Conservation (phyloP, 2,329 filamentous ascomycete species). For the Aspergillus piperis region DNA sequence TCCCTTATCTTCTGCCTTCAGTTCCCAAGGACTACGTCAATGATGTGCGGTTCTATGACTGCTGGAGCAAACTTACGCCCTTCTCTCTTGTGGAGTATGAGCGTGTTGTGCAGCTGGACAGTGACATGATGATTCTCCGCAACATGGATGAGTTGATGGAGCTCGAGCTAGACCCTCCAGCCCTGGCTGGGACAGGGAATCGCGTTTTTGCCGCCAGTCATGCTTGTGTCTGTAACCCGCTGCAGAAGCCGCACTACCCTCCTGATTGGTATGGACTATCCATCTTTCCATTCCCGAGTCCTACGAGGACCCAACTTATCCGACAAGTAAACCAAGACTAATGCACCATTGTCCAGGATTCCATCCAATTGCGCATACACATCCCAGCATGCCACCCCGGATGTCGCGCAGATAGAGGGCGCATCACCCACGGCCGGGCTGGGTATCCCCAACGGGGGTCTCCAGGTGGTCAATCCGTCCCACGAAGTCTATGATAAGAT, state of each 20-base stretch:
- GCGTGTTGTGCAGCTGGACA: conserved; percentile 79
- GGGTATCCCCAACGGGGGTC: conserved; percentile 61
- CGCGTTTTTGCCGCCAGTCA: conserved; percentile 61
- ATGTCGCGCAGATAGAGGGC: conserved; percentile 40
- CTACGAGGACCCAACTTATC: neutral
- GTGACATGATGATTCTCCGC: conserved; percentile 77
- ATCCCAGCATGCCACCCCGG: conserved; percentile 51
- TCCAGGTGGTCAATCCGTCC: conserved; percentile 64
- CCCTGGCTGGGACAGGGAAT: conserved; percentile 53
- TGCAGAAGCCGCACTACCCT: conserved; percentile 25
- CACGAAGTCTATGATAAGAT: conserved; percentile 55
- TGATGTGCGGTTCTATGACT: conserved; percentile 84
- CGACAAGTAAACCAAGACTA: neutral
- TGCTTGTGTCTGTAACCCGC: conserved; percentile 24
- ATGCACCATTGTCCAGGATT: conserved; percentile 26
- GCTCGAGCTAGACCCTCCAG: conserved; percentile 65
- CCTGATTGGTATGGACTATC: conserved; percentile 41
- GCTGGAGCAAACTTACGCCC: conserved; percentile 81
- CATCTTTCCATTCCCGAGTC: neutral
- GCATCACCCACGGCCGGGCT: conserved; percentile 54
- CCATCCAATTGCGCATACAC: conserved; percentile 65
- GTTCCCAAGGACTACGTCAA: conserved; percentile 67
- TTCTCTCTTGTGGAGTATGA: conserved; percentile 79
- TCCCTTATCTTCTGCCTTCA: conserved; percentile 72
- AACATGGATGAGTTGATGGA: conserved; percentile 95